phyloP scores from a whole-genome alignment of 108 stramenopile species.

The Pseudonitzschia multistriata region DNA sequence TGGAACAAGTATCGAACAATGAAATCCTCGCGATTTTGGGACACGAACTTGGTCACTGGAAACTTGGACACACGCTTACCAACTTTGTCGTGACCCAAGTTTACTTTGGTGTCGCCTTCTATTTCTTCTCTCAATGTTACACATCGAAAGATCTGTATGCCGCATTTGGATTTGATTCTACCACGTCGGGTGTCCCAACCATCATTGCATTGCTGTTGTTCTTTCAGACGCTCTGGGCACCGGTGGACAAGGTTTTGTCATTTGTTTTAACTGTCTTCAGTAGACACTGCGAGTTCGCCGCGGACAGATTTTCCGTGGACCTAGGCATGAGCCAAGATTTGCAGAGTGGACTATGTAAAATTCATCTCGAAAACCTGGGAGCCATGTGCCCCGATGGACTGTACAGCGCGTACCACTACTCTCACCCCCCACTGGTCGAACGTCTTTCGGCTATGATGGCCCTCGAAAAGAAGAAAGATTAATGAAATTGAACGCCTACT shows the following conservation, averaged over 20 bases:
- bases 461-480: conserved; percentile 35
- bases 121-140: conserved; percentile 85
- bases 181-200: conserved; percentile 65
- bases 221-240: conserved; percentile 92
- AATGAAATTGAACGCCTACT: too few species aligned
- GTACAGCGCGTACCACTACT: conserved; percentile 94
- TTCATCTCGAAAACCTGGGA: conserved; percentile 93
- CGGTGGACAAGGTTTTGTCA: conserved; percentile 91
- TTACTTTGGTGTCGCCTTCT: conserved; percentile 90
- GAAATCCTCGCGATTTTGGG: conserved; percentile 94
- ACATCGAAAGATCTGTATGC: conserved; percentile 65
- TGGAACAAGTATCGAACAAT: conserved; percentile 77
- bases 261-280: conserved; percentile 88
- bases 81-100: conserved; percentile 90
- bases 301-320: conserved; percentile 93
- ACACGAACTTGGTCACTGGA: conserved; percentile 97
- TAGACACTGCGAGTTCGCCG: conserved; percentile 88
- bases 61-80: conserved; percentile 93
- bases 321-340: conserved; percentile 75
- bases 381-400: conserved; percentile 89
- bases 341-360: conserved; percentile 93
- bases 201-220: conserved; percentile 93
- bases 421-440: conserved; percentile 96
- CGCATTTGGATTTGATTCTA: conserved; percentile 94
- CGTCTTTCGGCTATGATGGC: conserved; percentile 92